phyloP scores from a whole-genome alignment of 2,329 filamentous ascomycete species.

The Pezicula rhizophila region DNA sequence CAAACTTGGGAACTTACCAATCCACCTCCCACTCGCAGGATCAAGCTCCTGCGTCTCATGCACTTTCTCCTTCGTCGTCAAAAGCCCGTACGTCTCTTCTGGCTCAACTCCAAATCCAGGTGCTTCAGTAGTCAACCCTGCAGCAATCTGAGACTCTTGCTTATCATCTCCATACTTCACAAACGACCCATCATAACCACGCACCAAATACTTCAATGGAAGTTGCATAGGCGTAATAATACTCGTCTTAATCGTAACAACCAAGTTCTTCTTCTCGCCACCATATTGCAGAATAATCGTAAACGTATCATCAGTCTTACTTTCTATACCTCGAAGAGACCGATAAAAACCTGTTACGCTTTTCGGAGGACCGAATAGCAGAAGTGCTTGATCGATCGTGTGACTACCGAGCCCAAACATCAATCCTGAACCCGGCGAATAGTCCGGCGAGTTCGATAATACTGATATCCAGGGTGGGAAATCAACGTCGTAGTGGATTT shows the following conservation, averaged over 20 bases:
- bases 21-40: slow-evolving; percentile 26
- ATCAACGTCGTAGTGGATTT: slow-evolving; percentile 33
- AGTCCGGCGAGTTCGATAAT: slow-evolving; percentile 28
- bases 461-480: slow-evolving; percentile 32
- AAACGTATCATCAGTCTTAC: slow-evolving; percentile 26
- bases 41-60: slow-evolving; percentile 29
- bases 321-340: slow-evolving; percentile 21
- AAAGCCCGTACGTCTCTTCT: slow-evolving; percentile 29
- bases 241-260: slow-evolving; percentile 30
- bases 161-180: slow-evolving; percentile 32
- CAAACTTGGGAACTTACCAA: slow-evolving; percentile 32
- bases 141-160: slow-evolving; percentile 30
- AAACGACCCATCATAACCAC: slow-evolving; percentile 30
- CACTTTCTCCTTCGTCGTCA: slow-evolving; percentile 33
- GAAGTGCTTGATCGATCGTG: slow-evolving; percentile 31
- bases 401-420: slow-evolving; percentile 37
- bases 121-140: slow-evolving; percentile 24
- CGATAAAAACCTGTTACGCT: slow-evolving; percentile 26
- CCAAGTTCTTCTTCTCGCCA: slow-evolving; percentile 25
- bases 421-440: slow-evolving; percentile 34
- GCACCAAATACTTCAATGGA: slow-evolving; percentile 28
- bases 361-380: slow-evolving; percentile 30
- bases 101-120: slow-evolving; percentile 31
- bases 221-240: slow-evolving; percentile 24
- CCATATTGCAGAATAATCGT: slow-evolving; percentile 30